Conservation (phyloP, 192 early-diverging fungal species). For the Radiomyces spectabilis region DNA sequence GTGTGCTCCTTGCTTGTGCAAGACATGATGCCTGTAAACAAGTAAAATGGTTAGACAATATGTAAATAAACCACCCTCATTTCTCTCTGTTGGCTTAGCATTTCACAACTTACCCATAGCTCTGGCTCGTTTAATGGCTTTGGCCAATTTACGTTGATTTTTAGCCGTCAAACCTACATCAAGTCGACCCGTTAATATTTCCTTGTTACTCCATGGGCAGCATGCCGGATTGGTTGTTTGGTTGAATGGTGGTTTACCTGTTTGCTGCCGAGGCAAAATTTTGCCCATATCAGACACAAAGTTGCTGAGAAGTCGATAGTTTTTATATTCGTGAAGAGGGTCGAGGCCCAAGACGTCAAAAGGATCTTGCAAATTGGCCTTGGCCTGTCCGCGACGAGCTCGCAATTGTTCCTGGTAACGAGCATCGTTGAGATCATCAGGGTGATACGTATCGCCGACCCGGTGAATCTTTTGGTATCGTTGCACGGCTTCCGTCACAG, state of each 20-base stretch:
- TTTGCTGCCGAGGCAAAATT: constrained; percentile 32
- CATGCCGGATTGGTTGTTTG: no score
- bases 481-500: constrained; percentile 4
- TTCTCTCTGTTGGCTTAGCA: not conserved
- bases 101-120: constrained; percentile 29
- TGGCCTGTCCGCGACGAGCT: constrained; percentile 6
- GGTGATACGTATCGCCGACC: constrained; percentile 23
- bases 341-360: constrained; percentile 31
- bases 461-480: constrained; percentile 18
- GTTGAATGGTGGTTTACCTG: constrained; percentile 22
- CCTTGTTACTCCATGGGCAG: no score
- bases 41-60: not conserved
- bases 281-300: constrained; percentile 44
- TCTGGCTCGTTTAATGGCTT: constrained; percentile 37
- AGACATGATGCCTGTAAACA: not conserved
- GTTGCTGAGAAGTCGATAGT: constrained; percentile 27
- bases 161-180: constrained; percentile 33
- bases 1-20: not conserved
- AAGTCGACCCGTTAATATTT: no score
- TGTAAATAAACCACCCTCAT: not conserved
- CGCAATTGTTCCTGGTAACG: constrained; percentile 16
- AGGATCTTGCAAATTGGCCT: constrained; percentile 22
- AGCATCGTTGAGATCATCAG: constrained; percentile 25
- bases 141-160: constrained; percentile 39
- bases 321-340: constrained; percentile 42